Evolutionary conservation across 2,329 filamentous ascomycete genomes (phyloP), one percentile per base, ranked within the genome.

Genomic region (Claviceps sp.): DNA sequence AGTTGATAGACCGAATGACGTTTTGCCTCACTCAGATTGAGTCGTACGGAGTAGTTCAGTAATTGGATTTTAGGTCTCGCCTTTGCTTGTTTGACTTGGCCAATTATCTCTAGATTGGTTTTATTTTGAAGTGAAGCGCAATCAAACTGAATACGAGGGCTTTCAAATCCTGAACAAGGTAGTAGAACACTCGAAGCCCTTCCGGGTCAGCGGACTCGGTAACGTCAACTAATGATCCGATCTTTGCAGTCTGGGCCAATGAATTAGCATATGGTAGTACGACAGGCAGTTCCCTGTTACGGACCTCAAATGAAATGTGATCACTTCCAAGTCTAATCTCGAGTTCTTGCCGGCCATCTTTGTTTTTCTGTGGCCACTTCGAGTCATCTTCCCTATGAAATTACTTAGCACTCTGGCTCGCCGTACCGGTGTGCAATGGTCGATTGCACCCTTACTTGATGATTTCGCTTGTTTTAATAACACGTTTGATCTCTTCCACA

Each of bases 351-450:
- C 91, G 82, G 38, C 93, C 93, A 62, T 98, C 93, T 72, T 97
- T 97, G 73, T 98, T 98, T 79, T 97, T 98, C 69, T 94, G 89
- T 0, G 93, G 93, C 93, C 93, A 98, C 67, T 96, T 96, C 26
- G 84, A 87, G 67, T 98, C 93, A 65, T 98, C 93, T 82, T 98
- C 93, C 74, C 89, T 95, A 59, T 34, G 36, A 11, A 20, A 44
- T 37, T 30, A 26, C 48, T 52, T 13, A 57, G 51, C 42, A 34
- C 18, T 11, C 11, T 34, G 11, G 13, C 14, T 8, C 24, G 18
- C 1, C 9, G 14, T 22, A 22, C 34, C 13, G 5, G 14, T 30
- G 4, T 16, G 9, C 2, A 24, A 16, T 5, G 24, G 30, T 40
- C 20, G 30, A 26, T 22, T 18, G 18, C 48, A 43, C 34, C 47